phyloP scores from a whole-genome alignment of 2,329 filamentous ascomycete genomes.

The Aureobasidium subglaciale region DNA sequence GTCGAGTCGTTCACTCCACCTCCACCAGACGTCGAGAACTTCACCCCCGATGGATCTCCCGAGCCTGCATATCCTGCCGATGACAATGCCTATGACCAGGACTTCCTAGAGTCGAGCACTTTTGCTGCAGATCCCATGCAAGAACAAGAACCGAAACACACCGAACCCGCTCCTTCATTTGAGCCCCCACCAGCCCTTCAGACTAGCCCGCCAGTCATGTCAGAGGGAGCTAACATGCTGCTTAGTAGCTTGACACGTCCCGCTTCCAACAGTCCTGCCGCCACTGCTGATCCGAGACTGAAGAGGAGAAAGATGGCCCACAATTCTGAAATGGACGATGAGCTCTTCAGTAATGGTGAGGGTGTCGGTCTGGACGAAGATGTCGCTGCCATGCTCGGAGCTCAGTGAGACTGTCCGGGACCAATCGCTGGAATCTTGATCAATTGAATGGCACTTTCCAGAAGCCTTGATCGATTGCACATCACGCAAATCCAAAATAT shows the following conservation, averaged over 20 bases:
- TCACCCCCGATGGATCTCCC: conserved; percentile 67
- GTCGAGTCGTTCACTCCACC: conserved; percentile 49
- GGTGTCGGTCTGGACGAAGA: conserved; percentile 18
- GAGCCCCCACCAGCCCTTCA: conserved; percentile 22
- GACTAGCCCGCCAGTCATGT: background rate
- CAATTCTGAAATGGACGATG: conserved; percentile 24
- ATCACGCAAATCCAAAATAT: too few species aligned
- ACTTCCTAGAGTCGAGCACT: conserved; percentile 17
- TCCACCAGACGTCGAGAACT: conserved; percentile 74
- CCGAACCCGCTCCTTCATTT: conserved; percentile 25
- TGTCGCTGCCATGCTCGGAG: conserved; percentile 18
- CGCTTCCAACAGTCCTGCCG: conserved; percentile 18
- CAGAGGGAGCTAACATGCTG: conserved; percentile 20
- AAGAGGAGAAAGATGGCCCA: conserved; percentile 32
- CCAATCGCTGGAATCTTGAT: too few species aligned
- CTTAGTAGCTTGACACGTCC: conserved; percentile 23
- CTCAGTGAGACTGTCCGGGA: background rate
- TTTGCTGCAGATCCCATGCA: conserved; percentile 18
- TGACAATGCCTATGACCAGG: conserved; percentile 14
- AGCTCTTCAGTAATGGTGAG: conserved; percentile 22
- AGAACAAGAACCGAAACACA: conserved; percentile 23
- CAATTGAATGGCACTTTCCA: too few species aligned
- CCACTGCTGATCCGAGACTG: conserved; percentile 25
- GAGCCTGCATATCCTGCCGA: conserved; percentile 23
- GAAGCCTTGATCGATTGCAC: too few species aligned